Evolutionary conservation across 306 rosid genomes (phyloP).

Genomic region (Arachis hypogaea): DNA sequence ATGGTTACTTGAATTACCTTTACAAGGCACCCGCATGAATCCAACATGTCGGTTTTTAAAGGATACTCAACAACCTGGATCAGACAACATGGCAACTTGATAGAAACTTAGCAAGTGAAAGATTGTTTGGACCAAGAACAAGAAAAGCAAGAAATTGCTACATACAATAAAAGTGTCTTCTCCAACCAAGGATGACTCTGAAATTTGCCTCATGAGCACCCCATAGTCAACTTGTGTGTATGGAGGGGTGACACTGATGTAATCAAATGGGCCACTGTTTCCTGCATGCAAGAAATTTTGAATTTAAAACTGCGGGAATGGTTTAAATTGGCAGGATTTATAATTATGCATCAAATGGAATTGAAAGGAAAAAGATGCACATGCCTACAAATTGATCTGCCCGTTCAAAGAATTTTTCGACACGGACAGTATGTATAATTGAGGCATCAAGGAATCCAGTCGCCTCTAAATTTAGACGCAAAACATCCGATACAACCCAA

Average conservation of each 20-base stretch:
- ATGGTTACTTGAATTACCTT: slow-evolving; percentile 63
- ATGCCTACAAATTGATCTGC: slow-evolving; percentile 74
- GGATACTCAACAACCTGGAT: slow-evolving; percentile 90
- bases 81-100: slow-evolving; percentile 31
- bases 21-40: slow-evolving; percentile 77
- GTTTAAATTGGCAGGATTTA: neutral
- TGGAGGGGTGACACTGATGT: slow-evolving; percentile 95
- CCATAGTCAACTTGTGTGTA: slow-evolving; percentile 81
- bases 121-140: slow-evolving; percentile 26
- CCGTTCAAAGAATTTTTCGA: slow-evolving; percentile 82
- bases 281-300: slow-evolving; percentile 51
- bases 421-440: slow-evolving; percentile 76
- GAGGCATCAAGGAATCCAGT: slow-evolving; percentile 88
- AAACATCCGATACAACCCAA: slow-evolving; percentile 89
- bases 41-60: slow-evolving; percentile 77
- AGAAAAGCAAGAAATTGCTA: slow-evolving; percentile 20
- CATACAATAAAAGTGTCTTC: slow-evolving; percentile 81
- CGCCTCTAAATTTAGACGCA: slow-evolving; percentile 79
- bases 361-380: slow-evolving; percentile 29
- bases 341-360: slow-evolving; percentile 23
- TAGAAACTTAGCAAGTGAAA: slow-evolving; percentile 28
- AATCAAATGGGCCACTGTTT: slow-evolving; percentile 70
- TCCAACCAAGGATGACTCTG: slow-evolving; percentile 76
- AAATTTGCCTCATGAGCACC: slow-evolving; percentile 74
- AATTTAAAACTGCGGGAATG: slow-evolving; percentile 23